These are phyloP conservation scores for Solanum aculeatissimum DNA, from an alignment of 305 asterid genomes.

Conservation along the genomic window DNA sequence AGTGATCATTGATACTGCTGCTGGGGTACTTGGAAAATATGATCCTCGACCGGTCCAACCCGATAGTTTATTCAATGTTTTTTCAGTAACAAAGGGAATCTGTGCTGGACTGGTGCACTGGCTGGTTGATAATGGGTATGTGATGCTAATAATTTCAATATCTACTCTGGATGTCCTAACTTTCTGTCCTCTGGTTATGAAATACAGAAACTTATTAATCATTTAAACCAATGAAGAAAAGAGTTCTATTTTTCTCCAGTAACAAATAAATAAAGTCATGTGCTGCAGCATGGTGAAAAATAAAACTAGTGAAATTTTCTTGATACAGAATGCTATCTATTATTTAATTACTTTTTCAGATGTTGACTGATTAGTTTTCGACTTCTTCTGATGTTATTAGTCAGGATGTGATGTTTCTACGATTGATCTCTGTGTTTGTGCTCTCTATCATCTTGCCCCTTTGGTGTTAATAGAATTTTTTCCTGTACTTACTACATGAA, in stretches of 20 bases:
- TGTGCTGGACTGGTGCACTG: slow-evolving; percentile 97
- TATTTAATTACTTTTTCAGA: neutral
- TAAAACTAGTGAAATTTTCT: neutral
- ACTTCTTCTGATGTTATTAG: neutral
- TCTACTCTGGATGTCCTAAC: neutral
- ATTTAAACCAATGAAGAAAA: neutral
- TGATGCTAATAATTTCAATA: neutral
- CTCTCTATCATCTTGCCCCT: neutral
- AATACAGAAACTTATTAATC: neutral
- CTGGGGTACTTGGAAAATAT: slow-evolving; percentile 95
- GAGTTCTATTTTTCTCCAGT: neutral
- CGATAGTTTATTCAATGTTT: slow-evolving; percentile 90
- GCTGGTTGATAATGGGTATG: slow-evolving; percentile 90
- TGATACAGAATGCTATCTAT: neutral
- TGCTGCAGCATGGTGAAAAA: neutral
- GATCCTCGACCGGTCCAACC: slow-evolving; percentile 99
- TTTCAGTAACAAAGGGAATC: slow-evolving; percentile 89
- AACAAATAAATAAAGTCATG: neutral
- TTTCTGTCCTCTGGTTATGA: neutral
- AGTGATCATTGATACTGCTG: slow-evolving; percentile 95
- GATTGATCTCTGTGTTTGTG: neutral
- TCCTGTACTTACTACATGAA: neutral
- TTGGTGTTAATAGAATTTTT: neutral
- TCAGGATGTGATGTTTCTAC: neutral
- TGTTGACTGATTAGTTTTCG: neutral